A percentile compares a stretch with the other conserved stretches of the same genome.
Conservation (phyloP, 768 basidiomycete genomes). For the Xerocomus spinulosus region DNA sequence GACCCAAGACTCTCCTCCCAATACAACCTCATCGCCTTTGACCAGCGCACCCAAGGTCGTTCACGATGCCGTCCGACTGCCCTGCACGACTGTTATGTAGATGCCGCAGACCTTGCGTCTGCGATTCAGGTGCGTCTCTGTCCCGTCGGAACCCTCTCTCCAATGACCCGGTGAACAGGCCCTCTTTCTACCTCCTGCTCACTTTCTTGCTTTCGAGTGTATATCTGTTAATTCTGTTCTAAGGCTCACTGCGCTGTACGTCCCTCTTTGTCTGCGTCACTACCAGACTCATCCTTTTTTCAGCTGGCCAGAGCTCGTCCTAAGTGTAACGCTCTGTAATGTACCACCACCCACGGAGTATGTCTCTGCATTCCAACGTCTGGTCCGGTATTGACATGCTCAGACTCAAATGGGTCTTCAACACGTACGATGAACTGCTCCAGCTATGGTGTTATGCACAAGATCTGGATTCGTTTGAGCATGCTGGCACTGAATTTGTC, state of each 20-base stretch:
- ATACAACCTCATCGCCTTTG: slow-evolving; percentile 74
- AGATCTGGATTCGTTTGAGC: slow-evolving; percentile 64
- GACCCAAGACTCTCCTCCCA: slow-evolving; percentile 54
- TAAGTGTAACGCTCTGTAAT: slow-evolving; percentile 65
- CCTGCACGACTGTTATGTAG: slow-evolving; percentile 69
- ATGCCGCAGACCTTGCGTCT: slow-evolving; percentile 71
- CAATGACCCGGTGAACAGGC: slow-evolving; percentile 33
- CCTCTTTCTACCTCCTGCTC: slow-evolving; percentile 61
- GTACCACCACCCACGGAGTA: slow-evolving; percentile 66
- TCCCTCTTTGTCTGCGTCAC: slow-evolving; percentile 8
- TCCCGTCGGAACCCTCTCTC: neutral
- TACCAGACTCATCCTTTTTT: slow-evolving; percentile 7
- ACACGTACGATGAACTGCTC: slow-evolving; percentile 59
- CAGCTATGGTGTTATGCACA: slow-evolving; percentile 61
- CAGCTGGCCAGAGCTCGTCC: slow-evolving; percentile 69
- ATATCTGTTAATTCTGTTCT: slow-evolving; percentile 54
- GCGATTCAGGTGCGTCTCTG: slow-evolving; percentile 50
- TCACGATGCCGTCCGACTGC: slow-evolving; percentile 50
- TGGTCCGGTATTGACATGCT: slow-evolving; percentile 1
- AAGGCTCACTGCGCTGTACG: slow-evolving; percentile 63
- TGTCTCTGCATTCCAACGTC: slow-evolving; percentile 20
- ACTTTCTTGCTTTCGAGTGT: slow-evolving; percentile 67
- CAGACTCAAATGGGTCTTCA: slow-evolving; percentile 57
- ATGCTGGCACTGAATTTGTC: slow-evolving; percentile 56
- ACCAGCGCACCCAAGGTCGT: slow-evolving; percentile 60